A percentile compares a stretch with the other conserved stretches of the same genome.
These are phyloP conservation scores for Avena insularis DNA, from an alignment of 176 grass and related monocot genomes.

Conservation along the genomic window DNA sequence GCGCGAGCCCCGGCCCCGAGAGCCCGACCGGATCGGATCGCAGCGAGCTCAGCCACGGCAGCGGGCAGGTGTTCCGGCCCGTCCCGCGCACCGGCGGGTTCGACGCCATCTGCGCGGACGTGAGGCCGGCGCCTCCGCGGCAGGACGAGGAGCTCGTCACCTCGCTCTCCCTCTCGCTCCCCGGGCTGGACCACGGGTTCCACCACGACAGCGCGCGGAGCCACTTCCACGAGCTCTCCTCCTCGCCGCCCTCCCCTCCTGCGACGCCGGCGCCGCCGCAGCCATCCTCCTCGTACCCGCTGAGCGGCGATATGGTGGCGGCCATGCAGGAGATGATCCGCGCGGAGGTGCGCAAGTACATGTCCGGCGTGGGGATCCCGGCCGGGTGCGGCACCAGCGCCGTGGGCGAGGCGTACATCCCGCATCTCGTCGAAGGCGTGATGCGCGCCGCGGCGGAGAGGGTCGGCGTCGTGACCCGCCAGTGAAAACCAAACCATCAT, in stretches of 20 bases:
- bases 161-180: constrained; percentile 76
- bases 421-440: constrained; percentile 56
- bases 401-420: constrained; percentile 45
- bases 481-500: neutral
- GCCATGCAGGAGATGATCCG: constrained; percentile 92
- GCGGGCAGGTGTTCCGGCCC: constrained; percentile 57
- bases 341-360: constrained; percentile 82
- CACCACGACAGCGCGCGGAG: constrained; percentile 54
- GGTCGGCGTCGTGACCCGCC: constrained; percentile 37
- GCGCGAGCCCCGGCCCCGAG: constrained; percentile 56
- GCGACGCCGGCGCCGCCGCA: neutral
- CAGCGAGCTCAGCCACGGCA: constrained; percentile 73
- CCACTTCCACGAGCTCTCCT: constrained; percentile 58
- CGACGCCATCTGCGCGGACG: constrained; percentile 42
- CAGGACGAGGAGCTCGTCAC: constrained; percentile 67
- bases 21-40: constrained; percentile 73
- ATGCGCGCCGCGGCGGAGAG: constrained; percentile 65
- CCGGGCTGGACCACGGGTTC: constrained; percentile 56
- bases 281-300: constrained; percentile 6
- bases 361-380: constrained; percentile 62
- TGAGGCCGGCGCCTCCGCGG: neutral
- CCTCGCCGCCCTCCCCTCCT: neutral
- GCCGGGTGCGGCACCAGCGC: constrained; percentile 45
- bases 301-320: constrained; percentile 53
- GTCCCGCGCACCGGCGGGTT: constrained; percentile 53